phyloP scores from a whole-genome alignment of 192 early-diverging fungal genomes.

The Gonapodya sp. region DNA sequence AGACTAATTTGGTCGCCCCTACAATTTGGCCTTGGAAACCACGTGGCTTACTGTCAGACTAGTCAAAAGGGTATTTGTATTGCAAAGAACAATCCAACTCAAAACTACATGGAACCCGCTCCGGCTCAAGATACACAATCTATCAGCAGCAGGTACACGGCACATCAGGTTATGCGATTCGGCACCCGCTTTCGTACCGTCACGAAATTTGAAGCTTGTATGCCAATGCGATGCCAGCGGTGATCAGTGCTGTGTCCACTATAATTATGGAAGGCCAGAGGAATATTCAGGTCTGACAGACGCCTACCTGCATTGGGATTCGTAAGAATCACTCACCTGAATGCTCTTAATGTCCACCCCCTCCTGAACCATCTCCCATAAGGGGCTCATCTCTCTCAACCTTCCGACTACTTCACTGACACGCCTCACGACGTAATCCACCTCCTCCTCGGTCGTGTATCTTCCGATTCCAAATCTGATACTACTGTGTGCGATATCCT shows the following conservation, averaged over 20 bases:
- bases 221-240: too few species aligned
- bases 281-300: background rate
- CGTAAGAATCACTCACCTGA: conserved; percentile 16
- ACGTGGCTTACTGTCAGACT: too few species aligned
- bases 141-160: too few species aligned
- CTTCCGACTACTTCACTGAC: conserved; percentile 74
- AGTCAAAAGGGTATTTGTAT: too few species aligned
- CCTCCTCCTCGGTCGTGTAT: conserved; percentile 90
- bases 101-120: too few species aligned
- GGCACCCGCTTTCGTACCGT: too few species aligned
- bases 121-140: too few species aligned
- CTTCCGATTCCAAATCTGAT: conserved; percentile 95
- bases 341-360: conserved; percentile 86
- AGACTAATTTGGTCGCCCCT: too few species aligned
- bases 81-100: too few species aligned
- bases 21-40: too few species aligned
- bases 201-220: too few species aligned
- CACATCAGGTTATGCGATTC: too few species aligned
- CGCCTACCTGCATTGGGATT: background rate
- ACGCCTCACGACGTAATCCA: conserved; percentile 77
- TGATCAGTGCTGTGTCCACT: conserved; percentile 79
- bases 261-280: background rate
- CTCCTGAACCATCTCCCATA: conserved; percentile 97
- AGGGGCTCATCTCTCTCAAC: conserved; percentile 88
- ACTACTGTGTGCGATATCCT: conserved; percentile 89